Evolutionary conservation across 139 green algal genomes (phyloP).

Genomic region (Limnomonas spitsbergensis): DNA sequence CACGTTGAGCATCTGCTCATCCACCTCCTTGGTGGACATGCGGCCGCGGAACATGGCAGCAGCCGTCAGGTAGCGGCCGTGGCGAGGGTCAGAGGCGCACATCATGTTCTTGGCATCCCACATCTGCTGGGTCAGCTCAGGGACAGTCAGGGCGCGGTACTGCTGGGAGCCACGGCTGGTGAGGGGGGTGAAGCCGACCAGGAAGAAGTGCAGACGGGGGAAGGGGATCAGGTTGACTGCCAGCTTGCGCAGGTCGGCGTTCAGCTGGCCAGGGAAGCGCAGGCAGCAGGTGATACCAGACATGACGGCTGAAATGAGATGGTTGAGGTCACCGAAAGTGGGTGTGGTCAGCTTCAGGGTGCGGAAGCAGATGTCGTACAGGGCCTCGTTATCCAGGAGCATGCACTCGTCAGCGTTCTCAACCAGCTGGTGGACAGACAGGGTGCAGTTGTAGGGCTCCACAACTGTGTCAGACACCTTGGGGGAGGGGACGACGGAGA

Average conservation of each 20-base stretch:
- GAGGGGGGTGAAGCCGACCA: constrained; percentile 98
- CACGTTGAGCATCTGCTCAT: constrained; percentile 97
- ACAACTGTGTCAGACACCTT: constrained; percentile 99
- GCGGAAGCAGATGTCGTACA: constrained; percentile 99
- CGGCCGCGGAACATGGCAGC: constrained; percentile 82
- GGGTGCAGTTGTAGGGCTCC: constrained; percentile 99
- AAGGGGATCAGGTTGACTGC: constrained; percentile 99
- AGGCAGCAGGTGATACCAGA: constrained; percentile 92
- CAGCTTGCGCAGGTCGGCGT: constrained; percentile 98
- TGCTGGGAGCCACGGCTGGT: constrained; percentile 94
- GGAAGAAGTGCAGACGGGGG: constrained; percentile 99
- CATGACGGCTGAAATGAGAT: constrained; percentile 95
- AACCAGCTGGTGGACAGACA: constrained; percentile 99
- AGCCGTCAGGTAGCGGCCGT: constrained; percentile 89
- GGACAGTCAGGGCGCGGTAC: constrained; percentile 94
- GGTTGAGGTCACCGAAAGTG: constrained; percentile 93
- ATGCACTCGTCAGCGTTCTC: constrained; percentile 99
- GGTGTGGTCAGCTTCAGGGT: constrained; percentile 98
- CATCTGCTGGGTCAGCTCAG: constrained; percentile 99
- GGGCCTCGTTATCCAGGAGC: constrained; percentile 89
- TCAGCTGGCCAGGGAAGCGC: constrained; percentile 97
- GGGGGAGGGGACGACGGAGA: constrained; percentile 97
- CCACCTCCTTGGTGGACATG: constrained; percentile 88
- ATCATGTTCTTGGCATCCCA: constrained; percentile 99
- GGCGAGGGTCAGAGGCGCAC: constrained; percentile 95